Percentiles rank a stretch among this genome's conserved stretches.
Conservation (phyloP, 2,329 filamentous ascomycete genomes). For the Periconia macrospinosa region DNA sequence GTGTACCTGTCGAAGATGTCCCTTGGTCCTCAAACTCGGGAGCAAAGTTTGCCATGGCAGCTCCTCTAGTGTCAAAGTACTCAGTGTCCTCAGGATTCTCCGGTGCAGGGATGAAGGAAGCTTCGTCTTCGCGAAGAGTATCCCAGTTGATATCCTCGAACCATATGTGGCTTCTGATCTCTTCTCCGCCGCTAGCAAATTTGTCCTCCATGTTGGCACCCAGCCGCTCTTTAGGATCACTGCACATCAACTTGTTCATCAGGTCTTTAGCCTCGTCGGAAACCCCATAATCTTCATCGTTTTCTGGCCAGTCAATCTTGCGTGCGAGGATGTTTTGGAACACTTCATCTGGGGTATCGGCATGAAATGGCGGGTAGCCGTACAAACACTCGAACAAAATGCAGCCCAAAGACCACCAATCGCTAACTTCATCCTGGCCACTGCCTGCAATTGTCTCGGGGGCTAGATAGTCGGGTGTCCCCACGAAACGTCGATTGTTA, state of each 20-base stretch:
- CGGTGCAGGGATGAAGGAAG: slow-evolving; percentile 88
- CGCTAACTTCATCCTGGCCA: slow-evolving; percentile 95
- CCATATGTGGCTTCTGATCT: slow-evolving; percentile 89
- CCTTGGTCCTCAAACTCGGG: slow-evolving; percentile 92
- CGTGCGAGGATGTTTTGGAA: slow-evolving; percentile 95
- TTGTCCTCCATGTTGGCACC: slow-evolving; percentile 86
- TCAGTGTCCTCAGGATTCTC: slow-evolving; percentile 97
- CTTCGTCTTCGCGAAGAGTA: slow-evolving; percentile 87
- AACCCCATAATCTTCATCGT: slow-evolving; percentile 70
- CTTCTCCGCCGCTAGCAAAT: slow-evolving; percentile 79
- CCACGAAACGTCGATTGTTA: slow-evolving; percentile 88
- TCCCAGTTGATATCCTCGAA: slow-evolving; percentile 88
- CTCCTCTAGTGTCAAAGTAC: slow-evolving; percentile 92
- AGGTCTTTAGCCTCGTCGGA: slow-evolving; percentile 90
- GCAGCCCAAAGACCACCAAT: slow-evolving; percentile 99
- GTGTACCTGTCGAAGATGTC: slow-evolving; percentile 70
- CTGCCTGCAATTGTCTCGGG: slow-evolving; percentile 95
- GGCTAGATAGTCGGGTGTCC: slow-evolving; percentile 94
- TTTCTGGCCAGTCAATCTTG: slow-evolving; percentile 89
- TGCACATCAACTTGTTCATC: slow-evolving; percentile 87
- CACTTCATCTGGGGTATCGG: slow-evolving; percentile 83
- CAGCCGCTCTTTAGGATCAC: slow-evolving; percentile 78
- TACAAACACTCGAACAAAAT: slow-evolving; percentile 97
- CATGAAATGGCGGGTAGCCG: slow-evolving; percentile 92
- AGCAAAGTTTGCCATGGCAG: slow-evolving; percentile 86